Evolutionary conservation across 805 yeast species (phyloP).

Genomic region (Ogataea minuta): DNA sequence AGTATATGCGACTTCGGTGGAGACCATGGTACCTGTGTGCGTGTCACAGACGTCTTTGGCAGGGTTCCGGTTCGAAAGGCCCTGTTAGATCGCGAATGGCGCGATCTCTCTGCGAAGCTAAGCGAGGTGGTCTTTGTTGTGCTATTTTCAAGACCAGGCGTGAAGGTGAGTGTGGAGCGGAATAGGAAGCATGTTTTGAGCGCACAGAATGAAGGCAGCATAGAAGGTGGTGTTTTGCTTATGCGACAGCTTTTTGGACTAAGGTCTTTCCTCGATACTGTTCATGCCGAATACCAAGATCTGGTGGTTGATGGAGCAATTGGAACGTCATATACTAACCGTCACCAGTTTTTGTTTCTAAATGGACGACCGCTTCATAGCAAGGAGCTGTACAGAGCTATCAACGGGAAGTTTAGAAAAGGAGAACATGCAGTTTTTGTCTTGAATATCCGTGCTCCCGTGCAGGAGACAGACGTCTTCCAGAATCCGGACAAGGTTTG

Average conservation of each 20-base stretch:
- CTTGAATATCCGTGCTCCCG: background rate
- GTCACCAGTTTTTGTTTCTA: constrained; percentile 44
- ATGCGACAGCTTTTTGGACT: constrained; percentile 30
- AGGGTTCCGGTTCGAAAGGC: constrained; percentile 44
- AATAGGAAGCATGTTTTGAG: constrained; percentile 5
- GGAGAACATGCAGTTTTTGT: background rate
- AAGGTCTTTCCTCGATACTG: constrained; percentile 25
- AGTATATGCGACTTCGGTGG: background rate
- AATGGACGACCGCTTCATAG: constrained; percentile 39
- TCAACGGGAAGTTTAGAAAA: constrained; percentile 7
- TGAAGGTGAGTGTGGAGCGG: constrained; percentile 19
- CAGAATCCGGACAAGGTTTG: constrained; percentile 41
- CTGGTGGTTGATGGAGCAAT: constrained; percentile 38
- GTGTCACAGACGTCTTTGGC: constrained; percentile 40
- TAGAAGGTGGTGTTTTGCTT: constrained; percentile 5
- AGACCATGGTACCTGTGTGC: constrained; percentile 39
- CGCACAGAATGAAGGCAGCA: constrained; percentile 6
- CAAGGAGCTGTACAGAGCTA: constrained; percentile 22
- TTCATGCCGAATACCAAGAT: constrained; percentile 29
- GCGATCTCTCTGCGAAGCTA: constrained; percentile 29
- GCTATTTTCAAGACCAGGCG: constrained; percentile 27
- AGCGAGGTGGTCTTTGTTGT: constrained; percentile 32
- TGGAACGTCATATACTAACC: constrained; percentile 36
- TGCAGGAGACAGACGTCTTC: constrained; percentile 34
- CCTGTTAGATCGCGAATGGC: constrained; percentile 22